Evolutionary conservation across 768 basidiomycete genomes (phyloP), one percentile per base, ranked within the genome.

Genomic region (Russula brevipes): DNA sequence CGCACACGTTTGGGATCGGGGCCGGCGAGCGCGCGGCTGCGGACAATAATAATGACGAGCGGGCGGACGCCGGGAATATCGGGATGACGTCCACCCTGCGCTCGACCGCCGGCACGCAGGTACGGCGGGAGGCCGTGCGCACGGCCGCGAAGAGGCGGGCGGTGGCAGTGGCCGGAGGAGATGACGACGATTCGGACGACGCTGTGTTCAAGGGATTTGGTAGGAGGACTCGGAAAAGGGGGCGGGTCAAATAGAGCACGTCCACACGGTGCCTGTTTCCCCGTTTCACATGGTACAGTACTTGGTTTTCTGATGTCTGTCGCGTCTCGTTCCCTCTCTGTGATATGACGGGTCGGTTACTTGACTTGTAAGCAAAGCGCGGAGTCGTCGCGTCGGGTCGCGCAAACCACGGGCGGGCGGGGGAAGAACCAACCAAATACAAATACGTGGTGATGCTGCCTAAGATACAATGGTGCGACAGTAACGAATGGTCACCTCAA

Each of bases 101-200:
- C 45, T 66, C 68, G 17, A 56, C 57, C 24, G 60, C 59, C 9
- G 54, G 75, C 11, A 77, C 70, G 61, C 67, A 68, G 49, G 14
- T 55, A 11, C 65, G 59, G 36, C 60, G 59, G 12, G 53, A 36
- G 14, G 64, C 59, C 4, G 41, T 53, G 24, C 70, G 69, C 30
- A 60, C 61, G 38, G 59, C 59, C 19, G 55, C 54, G 61, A 53
- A 55, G 56, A 58, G 58, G 59, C 67, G 54, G 4, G 58, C 56
- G 42, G 46, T 52, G 19, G 57, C 58, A 42, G 57, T 56, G 42
- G 55, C 70, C 14, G 67, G 68, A 10, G 73, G 83, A 44, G 75
- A 76, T 6, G 83, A 84, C 57, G 85, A 86, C 68, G 86, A 86
- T 70, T 86, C 85, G 10, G 87, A 88, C 68, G 84, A 87, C 5